Evolutionary conservation across 1,284 basidiomycete species (phyloP).

Genomic region (Laetiporus sulphureus): DNA sequence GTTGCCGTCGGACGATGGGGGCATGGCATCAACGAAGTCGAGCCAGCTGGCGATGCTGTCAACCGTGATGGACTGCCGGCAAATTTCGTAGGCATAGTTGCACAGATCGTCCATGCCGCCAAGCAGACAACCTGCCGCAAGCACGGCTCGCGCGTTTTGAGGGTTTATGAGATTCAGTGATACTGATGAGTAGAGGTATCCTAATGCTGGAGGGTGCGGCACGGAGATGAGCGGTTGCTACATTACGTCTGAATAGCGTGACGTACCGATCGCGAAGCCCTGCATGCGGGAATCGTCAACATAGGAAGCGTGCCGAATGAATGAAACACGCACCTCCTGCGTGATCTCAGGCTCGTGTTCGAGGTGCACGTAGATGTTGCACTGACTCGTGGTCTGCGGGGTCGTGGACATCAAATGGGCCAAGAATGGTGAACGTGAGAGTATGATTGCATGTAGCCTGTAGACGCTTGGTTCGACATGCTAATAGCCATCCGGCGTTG

Average conservation of each 20-base stretch:
- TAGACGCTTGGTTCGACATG: constrained; percentile 71
- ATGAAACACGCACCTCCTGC: constrained; percentile 56
- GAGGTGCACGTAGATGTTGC: constrained; percentile 66
- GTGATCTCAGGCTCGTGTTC: constrained; percentile 77
- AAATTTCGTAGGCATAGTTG: constrained; percentile 71
- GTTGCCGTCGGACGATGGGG: constrained; percentile 43
- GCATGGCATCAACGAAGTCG: constrained; percentile 62
- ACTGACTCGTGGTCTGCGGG: constrained; percentile 51
- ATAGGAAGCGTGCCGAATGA: neutral
- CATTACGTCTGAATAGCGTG: constrained; percentile 22
- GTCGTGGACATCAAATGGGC: constrained; percentile 79
- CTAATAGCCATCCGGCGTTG: constrained; percentile 28
- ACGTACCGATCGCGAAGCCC: constrained; percentile 67
- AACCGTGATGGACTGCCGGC: constrained; percentile 65
- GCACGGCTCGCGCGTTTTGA: constrained; percentile 74
- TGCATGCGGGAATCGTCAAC: constrained; percentile 21
- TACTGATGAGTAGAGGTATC: constrained; percentile 72
- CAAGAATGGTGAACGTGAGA: constrained; percentile 81
- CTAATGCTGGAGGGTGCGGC: constrained; percentile 43
- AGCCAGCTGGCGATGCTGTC: constrained; percentile 73
- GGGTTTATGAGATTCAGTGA: constrained; percentile 62
- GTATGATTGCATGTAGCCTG: constrained; percentile 73
- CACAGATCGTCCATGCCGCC: constrained; percentile 82
- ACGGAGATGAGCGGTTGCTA: neutral
- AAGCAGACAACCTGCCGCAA: constrained; percentile 76